Percentiles rank a stretch among this genome's conserved stretches.
Evolutionary conservation across 345 rosid genomes (phyloP).

Genomic region (Boechera divaricarpa): DNA sequence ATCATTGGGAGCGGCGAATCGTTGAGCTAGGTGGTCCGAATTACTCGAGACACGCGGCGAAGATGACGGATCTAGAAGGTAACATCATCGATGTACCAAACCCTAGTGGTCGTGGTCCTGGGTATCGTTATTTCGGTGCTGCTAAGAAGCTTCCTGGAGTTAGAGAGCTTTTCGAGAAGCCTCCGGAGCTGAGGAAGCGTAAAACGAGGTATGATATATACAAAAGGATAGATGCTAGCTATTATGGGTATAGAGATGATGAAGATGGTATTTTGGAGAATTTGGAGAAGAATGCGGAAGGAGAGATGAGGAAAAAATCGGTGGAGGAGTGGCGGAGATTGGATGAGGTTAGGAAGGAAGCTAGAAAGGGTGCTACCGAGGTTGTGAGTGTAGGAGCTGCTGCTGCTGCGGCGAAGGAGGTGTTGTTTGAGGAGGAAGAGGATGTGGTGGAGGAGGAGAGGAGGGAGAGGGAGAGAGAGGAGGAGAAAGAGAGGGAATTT

Average conservation of each 20-base stretch:
- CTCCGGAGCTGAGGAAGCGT: conserved; percentile 86
- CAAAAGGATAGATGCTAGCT: conserved; percentile 90
- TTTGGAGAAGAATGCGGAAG: conserved; percentile 74
- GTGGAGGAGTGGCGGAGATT: conserved; percentile 82
- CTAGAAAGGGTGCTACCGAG: conserved; percentile 77
- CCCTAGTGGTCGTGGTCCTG: conserved; percentile 95
- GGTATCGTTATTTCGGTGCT: conserved; percentile 92
- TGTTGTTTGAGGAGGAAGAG: conserved; percentile 91
- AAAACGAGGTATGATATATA: conserved; percentile 92
- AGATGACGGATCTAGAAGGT: conserved; percentile 92
- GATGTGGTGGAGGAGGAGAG: conserved; percentile 76
- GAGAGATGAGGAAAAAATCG: conserved; percentile 54
- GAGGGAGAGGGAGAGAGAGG: conserved; percentile 55
- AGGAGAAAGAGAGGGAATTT: conserved; percentile 75
- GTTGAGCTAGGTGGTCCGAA: conserved; percentile 87
- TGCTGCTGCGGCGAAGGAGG: conserved; percentile 49
- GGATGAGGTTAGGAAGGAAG: conserved; percentile 83
- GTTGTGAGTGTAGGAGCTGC: conserved; percentile 71
- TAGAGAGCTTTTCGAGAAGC: conserved; percentile 88
- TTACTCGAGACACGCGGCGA: conserved; percentile 65
- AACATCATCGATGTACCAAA: conserved; percentile 92
- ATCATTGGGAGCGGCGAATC: conserved; percentile 91
- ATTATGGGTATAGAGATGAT: conserved; percentile 91
- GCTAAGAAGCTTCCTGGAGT: conserved; percentile 95
- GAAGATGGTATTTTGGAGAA: conserved; percentile 86